These are phyloP conservation scores for Diaporthe amygdali DNA, from an alignment of 2,329 filamentous ascomycete genomes.

Conservation along the genomic window DNA sequence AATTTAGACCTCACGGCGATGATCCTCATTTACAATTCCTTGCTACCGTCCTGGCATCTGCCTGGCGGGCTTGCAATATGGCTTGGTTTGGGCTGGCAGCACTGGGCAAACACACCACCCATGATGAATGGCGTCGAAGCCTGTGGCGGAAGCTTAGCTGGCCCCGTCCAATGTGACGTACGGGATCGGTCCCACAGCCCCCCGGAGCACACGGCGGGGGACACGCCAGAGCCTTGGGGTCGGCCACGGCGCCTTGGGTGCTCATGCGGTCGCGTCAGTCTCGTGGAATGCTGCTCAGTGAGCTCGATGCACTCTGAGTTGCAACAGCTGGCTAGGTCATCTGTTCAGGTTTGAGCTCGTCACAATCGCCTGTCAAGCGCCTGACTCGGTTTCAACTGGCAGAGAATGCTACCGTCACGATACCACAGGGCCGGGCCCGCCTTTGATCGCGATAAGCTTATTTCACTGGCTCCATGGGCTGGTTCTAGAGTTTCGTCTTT, in stretches of 20 bases:
- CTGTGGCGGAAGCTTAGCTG: slow-evolving; percentile 1
- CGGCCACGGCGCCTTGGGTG: neutral
- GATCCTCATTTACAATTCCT: slow-evolving; percentile 11
- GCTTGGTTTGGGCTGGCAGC: too few species aligned
- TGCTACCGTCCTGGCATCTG: neutral
- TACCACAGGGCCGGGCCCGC: neutral
- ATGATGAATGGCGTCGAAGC: neutral
- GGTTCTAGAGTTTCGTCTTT: neutral
- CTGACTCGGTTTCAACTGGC: neutral
- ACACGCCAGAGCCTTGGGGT: neutral
- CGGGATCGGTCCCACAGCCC: slow-evolving; percentile 1
- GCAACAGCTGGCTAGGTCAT: neutral
- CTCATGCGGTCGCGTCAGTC: neutral
- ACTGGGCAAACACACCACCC: too few species aligned
- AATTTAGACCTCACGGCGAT: neutral
- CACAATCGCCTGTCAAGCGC: neutral
- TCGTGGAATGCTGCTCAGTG: neutral
- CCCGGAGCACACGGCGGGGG: neutral
- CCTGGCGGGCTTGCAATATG: slow-evolving; percentile 5
- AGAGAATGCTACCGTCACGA: neutral
- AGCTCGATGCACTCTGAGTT: too few species aligned
- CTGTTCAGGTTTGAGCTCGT: neutral
- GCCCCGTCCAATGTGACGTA: slow-evolving; percentile 2
- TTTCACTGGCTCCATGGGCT: neutral
- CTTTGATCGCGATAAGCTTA: slow-evolving; percentile 5